Base-by-base conservation (phyloP, 2,329 filamentous ascomycete genomes). In the Ascochyta rabiei region DNA sequence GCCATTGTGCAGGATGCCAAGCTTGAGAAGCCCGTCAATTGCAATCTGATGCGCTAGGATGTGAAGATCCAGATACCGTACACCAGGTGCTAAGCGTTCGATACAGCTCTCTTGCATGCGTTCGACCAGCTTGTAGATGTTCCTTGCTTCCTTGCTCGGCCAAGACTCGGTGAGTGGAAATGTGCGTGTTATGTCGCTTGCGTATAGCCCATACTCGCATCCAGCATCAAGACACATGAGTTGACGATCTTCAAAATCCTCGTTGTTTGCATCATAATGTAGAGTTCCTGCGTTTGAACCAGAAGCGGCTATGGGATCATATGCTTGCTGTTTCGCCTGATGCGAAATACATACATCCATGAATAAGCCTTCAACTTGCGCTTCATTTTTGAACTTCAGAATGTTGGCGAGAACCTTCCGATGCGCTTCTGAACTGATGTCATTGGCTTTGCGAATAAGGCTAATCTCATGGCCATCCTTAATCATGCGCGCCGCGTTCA, bases 181-280 rank as follows among this genome's bases (percentile, higher is more conserved):
- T 0, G 93, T 95, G 33, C 93, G 86, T 0, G 95, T 98, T 24
- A 98, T 86, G 74, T 98, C 93, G 53, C 89, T 90, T 26, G 91
- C 91, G 73, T 99, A 98, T 64, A 89, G 88, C 43, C 86, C 78
- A 76, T 87, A 96, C 75, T 98, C 93, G 62, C 87, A 89, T 2
- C 91, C 93, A 1, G 93, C 93, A 71, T 99, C 93, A 4, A 99
- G 80, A 18, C 96, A 87, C 28, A 98, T 79, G 26, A 93, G 82
- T 68, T 93, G 86, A 53, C 87, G 84, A 23, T 87, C 86, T 2
- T 78, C 77, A 16, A 98, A 83, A 1, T 86, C 76, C 64, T 89
- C 83, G 67, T 96, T 82, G 71, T 99, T 98, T 48, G 83, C 85
- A 38, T 84, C 83, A 74, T 99, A 99, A 75, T 99, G 95, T 35